Evolutionary conservation across 208 protist genomes (phyloP), one percentile per base, ranked within the genome.

Genomic region (Leishmania amazonensis): DNA sequence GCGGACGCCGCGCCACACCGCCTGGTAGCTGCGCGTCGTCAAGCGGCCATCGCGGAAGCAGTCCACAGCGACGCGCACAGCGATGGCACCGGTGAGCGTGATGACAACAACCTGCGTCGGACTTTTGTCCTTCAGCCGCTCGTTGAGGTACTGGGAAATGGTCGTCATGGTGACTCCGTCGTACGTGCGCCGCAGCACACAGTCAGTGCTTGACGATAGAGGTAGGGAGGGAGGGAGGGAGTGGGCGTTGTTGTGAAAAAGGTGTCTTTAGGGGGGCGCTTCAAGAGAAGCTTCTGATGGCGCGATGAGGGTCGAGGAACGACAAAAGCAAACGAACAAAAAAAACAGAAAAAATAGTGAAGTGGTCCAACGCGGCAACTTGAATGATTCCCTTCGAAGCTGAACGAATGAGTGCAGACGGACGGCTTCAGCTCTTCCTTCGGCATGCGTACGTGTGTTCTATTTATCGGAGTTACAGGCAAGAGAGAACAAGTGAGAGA

Each of bases 31-130:
- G 64, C 95, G 95, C 49, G 87, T 90, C 42, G 83, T 35, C 38
- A 98, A 76, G 3, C 80, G 85, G 11, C 95, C 95, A 57, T 94
- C 85, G 0, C 76, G 78, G 17, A 94, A 58, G 64, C 87, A 86
- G 68, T 88, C 83, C 19, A 88, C 79, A 0, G 90, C 57, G 28
- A 94, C 31, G 40, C 91, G 88, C 15, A 88, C 68, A 19, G 83
- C 84, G 6, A 90, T 35, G 11, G 84, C 58, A 1, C 83, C 74
- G 15, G 83, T 83, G 19, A 96, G 6, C 28, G 94, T 95, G 49
- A 95, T 45, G 49, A 89, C 77, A 8, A 96, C 75, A 45, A 96
- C 80, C 58, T 94, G 86, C 38, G 92, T 83, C 15, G 94, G 93
- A 1, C 86, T 82, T 62, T 80, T 79, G 76, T 87, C 91, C 68